A percentile compares a stretch with the other conserved stretches of the same genome.
Conservation (phyloP, 2,329 filamentous ascomycete genomes). For the Orbilia quercus region DNA sequence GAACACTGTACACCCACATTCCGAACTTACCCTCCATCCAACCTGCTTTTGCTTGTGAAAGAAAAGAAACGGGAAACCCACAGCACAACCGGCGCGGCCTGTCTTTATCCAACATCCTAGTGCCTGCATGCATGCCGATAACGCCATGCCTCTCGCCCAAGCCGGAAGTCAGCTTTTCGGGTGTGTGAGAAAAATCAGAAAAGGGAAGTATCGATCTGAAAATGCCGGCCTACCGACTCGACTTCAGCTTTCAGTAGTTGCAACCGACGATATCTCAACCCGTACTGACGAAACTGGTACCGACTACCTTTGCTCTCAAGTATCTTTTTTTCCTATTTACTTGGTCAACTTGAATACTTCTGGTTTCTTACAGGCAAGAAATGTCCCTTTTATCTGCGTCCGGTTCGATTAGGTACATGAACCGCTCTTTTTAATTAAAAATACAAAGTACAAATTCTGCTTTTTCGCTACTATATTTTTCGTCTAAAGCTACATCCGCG, state of each 20-base stretch:
- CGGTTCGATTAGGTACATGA: constrained; percentile 1
- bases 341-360: constrained; percentile 13
- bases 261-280: constrained; percentile 24
- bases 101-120: constrained; percentile 55
- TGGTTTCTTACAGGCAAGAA: constrained; percentile 6
- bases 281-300: constrained; percentile 1
- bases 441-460: no score
- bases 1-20: no score
- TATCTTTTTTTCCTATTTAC: not conserved
- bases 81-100: constrained; percentile 33
- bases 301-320: constrained; percentile 1
- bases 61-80: constrained; percentile 8
- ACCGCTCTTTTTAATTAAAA: not conserved
- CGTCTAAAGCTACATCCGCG: no score
- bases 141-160: constrained; percentile 50
- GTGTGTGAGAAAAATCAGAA: constrained; percentile 9
- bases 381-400: not conserved
- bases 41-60: constrained; percentile 15
- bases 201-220: constrained; percentile 10
- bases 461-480: no score
- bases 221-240: constrained; percentile 20
- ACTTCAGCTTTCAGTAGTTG: constrained; percentile 30
- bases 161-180: constrained; percentile 41
- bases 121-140: constrained; percentile 54
- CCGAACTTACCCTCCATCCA: constrained; percentile 13